phyloP scores from a whole-genome alignment of 371 early-diverging fungal genomes.

The Coemansia linderi region DNA sequence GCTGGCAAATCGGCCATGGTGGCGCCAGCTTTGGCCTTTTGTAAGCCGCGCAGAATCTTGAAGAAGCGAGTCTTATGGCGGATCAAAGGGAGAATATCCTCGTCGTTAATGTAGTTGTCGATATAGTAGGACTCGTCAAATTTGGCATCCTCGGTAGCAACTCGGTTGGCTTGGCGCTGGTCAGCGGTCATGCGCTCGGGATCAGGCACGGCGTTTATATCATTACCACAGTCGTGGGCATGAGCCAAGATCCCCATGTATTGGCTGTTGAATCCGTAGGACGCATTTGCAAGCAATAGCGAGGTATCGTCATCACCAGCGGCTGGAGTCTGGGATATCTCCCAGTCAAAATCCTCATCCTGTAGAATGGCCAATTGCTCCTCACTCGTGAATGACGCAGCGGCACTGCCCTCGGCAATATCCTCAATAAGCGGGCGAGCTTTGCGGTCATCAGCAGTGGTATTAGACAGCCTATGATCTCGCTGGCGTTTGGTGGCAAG shows the following conservation, averaged over 20 bases:
- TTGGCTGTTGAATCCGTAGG: slow-evolving; percentile 90
- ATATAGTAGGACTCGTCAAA: slow-evolving; percentile 94
- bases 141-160: slow-evolving; percentile 70
- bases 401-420: slow-evolving; percentile 52
- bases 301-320: neutral
- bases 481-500: slow-evolving; percentile 59
- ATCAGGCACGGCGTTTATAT: slow-evolving; percentile 75
- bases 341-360: slow-evolving; percentile 82
- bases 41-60: slow-evolving; percentile 57
- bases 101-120: slow-evolving; percentile 60
- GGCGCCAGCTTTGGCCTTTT: slow-evolving; percentile 53
- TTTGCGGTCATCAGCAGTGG: slow-evolving; percentile 9
- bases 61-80: slow-evolving; percentile 67
- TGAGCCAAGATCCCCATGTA: slow-evolving; percentile 79
- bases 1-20: slow-evolving; percentile 32
- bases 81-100: slow-evolving; percentile 73
- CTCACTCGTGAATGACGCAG: slow-evolving; percentile 25
- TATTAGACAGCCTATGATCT: slow-evolving; percentile 3
- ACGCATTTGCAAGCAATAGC: slow-evolving; percentile 37
- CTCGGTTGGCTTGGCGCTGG: slow-evolving; percentile 64
- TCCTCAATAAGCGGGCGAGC: slow-evolving; percentile 70
- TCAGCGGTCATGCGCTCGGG: slow-evolving; percentile 72
- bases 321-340: slow-evolving; percentile 71
- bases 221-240: slow-evolving; percentile 78
- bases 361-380: slow-evolving; percentile 55